Evolutionary conservation across 441 rosid genomes (phyloP).

Genomic region (Geranium incanum): DNA sequence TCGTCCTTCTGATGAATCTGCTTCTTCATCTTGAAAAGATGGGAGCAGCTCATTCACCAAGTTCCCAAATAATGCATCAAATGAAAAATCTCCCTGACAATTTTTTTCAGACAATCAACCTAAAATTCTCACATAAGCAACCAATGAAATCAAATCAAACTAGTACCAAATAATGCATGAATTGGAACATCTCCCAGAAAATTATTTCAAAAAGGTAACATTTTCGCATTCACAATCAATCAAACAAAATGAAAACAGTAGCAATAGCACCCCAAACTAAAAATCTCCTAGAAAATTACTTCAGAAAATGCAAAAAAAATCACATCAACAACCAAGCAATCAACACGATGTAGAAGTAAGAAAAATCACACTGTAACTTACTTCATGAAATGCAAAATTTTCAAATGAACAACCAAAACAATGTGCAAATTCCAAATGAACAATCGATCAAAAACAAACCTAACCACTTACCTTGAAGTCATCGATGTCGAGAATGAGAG

Average conservation of each 20-base stretch:
- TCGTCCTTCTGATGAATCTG: constrained; percentile 47
- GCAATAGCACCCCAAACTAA: background rate
- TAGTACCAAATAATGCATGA: background rate
- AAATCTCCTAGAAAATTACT: background rate
- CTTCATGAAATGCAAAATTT: background rate
- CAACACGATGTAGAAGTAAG: background rate
- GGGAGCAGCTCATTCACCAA: constrained; percentile 82
- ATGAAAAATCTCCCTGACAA: constrained; percentile 96
- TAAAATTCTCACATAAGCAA: background rate
- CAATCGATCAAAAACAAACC: constrained; percentile 5
- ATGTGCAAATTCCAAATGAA: background rate
- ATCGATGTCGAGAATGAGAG: constrained; percentile 73
- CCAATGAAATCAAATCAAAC: background rate
- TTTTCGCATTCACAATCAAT: background rate
- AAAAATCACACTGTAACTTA: background rate
- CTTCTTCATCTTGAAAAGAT: constrained; percentile 77
- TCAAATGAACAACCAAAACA: background rate
- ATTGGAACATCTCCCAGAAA: background rate
- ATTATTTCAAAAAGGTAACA: background rate
- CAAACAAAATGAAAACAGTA: constrained; percentile 1
- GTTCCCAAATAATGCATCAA: constrained; percentile 89
- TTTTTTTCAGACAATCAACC: background rate
- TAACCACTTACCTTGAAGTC: constrained; percentile 72
- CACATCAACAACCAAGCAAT: background rate
- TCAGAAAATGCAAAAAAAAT: background rate